Conservation (phyloP, 352 stramenopile species). For the Globisporangium orthogonon region DNA sequence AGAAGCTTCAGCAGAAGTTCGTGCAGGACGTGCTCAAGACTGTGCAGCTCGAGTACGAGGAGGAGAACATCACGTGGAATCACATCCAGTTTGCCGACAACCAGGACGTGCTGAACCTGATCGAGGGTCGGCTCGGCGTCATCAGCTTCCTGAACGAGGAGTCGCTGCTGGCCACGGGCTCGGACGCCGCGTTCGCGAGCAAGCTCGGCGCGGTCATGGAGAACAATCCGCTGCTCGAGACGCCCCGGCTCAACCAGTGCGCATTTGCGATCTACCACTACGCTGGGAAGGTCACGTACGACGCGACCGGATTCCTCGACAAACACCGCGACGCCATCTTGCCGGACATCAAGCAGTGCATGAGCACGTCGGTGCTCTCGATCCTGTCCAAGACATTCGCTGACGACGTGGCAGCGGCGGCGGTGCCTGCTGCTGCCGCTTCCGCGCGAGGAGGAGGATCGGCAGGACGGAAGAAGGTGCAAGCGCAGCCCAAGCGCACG, state of each 20-base stretch:
- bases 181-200: conserved; percentile 79
- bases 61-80: conserved; percentile 90
- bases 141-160: conserved; percentile 90
- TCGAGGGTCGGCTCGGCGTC: conserved; percentile 86
- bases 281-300: conserved; percentile 92
- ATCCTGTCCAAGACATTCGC: conserved; percentile 74
- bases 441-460: conserved; percentile 9
- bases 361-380: conserved; percentile 56
- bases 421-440: conserved; percentile 3
- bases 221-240: conserved; percentile 80
- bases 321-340: conserved; percentile 95
- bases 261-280: conserved; percentile 96
- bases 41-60: conserved; percentile 94
- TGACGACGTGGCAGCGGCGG: conserved; percentile 19
- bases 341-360: conserved; percentile 89
- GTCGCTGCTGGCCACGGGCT: conserved; percentile 82
- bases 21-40: conserved; percentile 89
- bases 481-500: conserved; percentile 54
- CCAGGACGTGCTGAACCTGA: conserved; percentile 81
- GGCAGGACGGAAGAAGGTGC: conserved; percentile 32
- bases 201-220: conserved; percentile 85
- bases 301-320: conserved; percentile 91
- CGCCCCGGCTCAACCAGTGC: conserved; percentile 76
- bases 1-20: conserved; percentile 86
- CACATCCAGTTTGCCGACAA: conserved; percentile 91